A percentile compares a stretch with the other conserved stretches of the same genome.
phyloP scores from a whole-genome alignment of 257 asterid species.

The Salvia hispanica region DNA sequence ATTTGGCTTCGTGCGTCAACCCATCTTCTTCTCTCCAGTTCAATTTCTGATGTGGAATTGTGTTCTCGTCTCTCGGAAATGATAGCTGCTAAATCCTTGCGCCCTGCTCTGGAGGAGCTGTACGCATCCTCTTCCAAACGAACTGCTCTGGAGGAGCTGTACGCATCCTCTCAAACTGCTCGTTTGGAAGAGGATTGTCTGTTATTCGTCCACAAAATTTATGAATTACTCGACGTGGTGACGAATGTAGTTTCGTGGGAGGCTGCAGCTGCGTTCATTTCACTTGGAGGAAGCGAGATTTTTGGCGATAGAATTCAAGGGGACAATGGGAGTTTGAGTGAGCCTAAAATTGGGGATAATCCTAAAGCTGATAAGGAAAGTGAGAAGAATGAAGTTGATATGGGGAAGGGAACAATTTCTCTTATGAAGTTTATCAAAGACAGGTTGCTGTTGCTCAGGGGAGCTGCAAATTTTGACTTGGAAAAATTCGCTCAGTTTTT shows the following conservation, averaged over 20 bases:
- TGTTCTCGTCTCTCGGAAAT: conserved; percentile 31
- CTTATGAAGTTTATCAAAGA: conserved; percentile 74
- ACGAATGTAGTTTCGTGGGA: conserved; percentile 74
- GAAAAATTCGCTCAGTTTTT: conserved; percentile 45
- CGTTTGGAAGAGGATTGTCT: conserved; percentile 46
- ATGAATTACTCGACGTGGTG: conserved; percentile 51
- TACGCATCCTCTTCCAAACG: too few relatives aligned
- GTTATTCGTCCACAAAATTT: conserved; percentile 46
- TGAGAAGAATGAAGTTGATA: conserved; percentile 73
- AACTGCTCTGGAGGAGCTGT: too few relatives aligned
- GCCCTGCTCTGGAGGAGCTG: conserved; percentile 38
- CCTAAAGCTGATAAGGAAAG: conserved; percentile 44
- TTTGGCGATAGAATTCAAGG: conserved; percentile 31
- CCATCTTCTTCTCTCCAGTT: conserved; percentile 42
- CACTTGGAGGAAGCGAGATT: conserved; percentile 59
- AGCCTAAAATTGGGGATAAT: conserved; percentile 37
- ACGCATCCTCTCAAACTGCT: conserved; percentile 39
- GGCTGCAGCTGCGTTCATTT: conserved; percentile 62
- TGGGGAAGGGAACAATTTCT: conserved; percentile 76
- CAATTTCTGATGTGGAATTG: conserved; percentile 39
- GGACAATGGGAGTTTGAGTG: conserved; percentile 35
- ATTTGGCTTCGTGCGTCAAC: conserved; percentile 52
- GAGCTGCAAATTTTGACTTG: conserved; percentile 37
- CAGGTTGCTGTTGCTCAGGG: conserved; percentile 42
- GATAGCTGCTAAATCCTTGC: conserved; percentile 37